Percentiles rank a stretch among this genome's conserved stretches.
These are phyloP conservation scores for Penicillium sp. DNA, from an alignment of 2,329 filamentous ascomycete species.

Conservation along the genomic window DNA sequence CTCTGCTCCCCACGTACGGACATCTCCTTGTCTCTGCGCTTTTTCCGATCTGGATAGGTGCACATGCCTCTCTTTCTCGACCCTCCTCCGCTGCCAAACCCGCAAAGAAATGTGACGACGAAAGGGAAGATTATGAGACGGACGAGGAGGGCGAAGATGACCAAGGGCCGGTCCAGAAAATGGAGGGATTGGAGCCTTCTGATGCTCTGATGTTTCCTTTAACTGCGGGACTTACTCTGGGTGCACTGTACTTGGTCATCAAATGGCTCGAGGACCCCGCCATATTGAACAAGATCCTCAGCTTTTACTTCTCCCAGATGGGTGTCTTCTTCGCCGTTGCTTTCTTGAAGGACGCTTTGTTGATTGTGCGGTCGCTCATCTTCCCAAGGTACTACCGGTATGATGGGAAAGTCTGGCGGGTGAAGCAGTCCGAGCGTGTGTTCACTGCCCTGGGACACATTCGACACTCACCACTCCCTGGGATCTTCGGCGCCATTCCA, in stretches of 20 bases:
- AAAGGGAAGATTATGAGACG: conserved; percentile 25
- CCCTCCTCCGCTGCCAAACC: conserved; percentile 74
- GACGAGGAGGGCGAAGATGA: conserved; percentile 51
- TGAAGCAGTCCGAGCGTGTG: conserved; percentile 30
- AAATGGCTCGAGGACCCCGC: conserved; percentile 81
- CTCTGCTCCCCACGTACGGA: conserved; percentile 55
- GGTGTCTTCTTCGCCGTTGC: conserved; percentile 73
- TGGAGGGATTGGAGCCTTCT: conserved; percentile 67
- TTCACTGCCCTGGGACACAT: conserved; percentile 28
- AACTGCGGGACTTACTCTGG: conserved; percentile 68
- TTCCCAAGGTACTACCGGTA: conserved; percentile 70
- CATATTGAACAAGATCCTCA: conserved; percentile 76
- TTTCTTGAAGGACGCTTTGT: conserved; percentile 68
- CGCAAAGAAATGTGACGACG: conserved; percentile 47
- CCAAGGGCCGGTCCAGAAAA: conserved; percentile 53
- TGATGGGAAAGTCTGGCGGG: conserved; percentile 51
- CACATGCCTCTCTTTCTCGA: conserved; percentile 79
- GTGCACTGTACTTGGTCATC: conserved; percentile 80
- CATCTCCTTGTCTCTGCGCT: conserved; percentile 68
- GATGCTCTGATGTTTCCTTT: conserved; percentile 86
- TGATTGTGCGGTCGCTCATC: conserved; percentile 62
- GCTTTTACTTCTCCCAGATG: conserved; percentile 77
- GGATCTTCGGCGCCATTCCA: conserved; percentile 48
- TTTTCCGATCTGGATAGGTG: conserved; percentile 77
- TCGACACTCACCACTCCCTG: conserved; percentile 52